phyloP scores from a whole-genome alignment of 139 green algal species.

The Chlamydomonas incerta region DNA sequence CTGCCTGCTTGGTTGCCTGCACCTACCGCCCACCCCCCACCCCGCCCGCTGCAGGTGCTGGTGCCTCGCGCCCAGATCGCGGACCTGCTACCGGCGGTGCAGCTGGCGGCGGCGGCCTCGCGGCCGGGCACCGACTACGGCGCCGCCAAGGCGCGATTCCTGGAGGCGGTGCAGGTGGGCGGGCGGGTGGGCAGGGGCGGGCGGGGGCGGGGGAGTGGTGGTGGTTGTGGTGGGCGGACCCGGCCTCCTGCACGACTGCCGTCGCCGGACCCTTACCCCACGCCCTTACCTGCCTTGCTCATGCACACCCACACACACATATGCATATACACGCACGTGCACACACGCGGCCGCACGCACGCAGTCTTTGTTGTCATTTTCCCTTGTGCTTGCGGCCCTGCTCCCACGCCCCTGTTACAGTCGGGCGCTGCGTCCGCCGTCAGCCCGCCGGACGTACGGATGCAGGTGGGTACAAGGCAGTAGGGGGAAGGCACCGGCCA shows the following conservation, averaged over 20 bases:
- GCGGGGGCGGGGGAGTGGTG: too few relatives aligned
- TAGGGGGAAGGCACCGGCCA: too few relatives aligned
- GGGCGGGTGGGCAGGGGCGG: slow-evolving; percentile 10
- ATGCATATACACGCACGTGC: too few relatives aligned
- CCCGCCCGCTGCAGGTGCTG: slow-evolving; percentile 41
- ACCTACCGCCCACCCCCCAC: background rate
- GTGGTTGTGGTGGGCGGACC: too few relatives aligned
- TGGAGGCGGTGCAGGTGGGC: slow-evolving; percentile 60
- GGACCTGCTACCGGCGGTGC: slow-evolving; percentile 89
- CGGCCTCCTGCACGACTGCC: too few relatives aligned
- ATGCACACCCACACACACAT: too few relatives aligned
- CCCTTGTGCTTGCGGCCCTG: background rate
- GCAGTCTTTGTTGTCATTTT: too few relatives aligned
- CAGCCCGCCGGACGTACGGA: slow-evolving; percentile 3
- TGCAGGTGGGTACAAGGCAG: background rate
- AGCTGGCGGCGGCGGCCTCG: slow-evolving; percentile 71
- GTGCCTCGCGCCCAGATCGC: slow-evolving; percentile 86
- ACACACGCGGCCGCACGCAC: too few relatives aligned
- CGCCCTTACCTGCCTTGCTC: too few relatives aligned
- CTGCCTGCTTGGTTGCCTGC: too few relatives aligned
- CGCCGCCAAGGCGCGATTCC: slow-evolving; percentile 79
- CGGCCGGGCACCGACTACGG: slow-evolving; percentile 74
- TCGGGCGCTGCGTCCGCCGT: slow-evolving; percentile 21
- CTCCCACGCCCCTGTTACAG: too few relatives aligned
- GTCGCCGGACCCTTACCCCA: too few relatives aligned